Conservation (phyloP, 768 basidiomycete genomes). For the Tylopilus intermedius region DNA sequence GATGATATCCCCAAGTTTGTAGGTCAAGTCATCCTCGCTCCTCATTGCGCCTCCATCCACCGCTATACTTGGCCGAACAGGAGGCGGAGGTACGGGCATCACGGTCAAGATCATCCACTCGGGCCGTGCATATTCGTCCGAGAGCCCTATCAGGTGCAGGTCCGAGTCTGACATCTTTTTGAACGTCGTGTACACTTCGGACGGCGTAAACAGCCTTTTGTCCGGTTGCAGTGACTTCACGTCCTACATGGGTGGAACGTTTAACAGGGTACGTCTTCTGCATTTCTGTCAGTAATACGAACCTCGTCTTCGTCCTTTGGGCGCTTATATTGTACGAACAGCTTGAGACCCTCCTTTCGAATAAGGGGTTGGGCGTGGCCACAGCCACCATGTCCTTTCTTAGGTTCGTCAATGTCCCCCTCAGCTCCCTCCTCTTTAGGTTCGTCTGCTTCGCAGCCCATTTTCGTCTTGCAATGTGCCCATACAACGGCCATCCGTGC, state of each 20-base stretch:
- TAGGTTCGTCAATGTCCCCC: constrained; percentile 66
- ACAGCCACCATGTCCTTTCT: constrained; percentile 92
- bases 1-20: constrained; percentile 95
- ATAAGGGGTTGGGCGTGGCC: constrained; percentile 87
- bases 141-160: constrained; percentile 83
- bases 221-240: constrained; percentile 77
- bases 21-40: constrained; percentile 97
- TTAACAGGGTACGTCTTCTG: constrained; percentile 9
- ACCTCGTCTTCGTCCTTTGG: constrained; percentile 95
- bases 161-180: constrained; percentile 93
- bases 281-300: constrained; percentile 29
- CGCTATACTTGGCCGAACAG: constrained; percentile 95
- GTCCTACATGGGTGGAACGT: constrained; percentile 46
- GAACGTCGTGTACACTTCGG: constrained; percentile 89
- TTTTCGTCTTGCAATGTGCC: constrained; percentile 84
- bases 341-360: constrained; percentile 91
- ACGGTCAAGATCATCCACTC: constrained; percentile 99
- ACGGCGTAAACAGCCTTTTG: constrained; percentile 75
- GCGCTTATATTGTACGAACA: constrained; percentile 92
- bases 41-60: constrained; percentile 96
- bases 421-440: no score
- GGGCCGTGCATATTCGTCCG: constrained; percentile 92
- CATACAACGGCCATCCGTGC: constrained; percentile 82
- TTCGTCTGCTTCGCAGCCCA: constrained; percentile 83
- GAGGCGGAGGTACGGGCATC: constrained; percentile 94